Percentiles rank a stretch among this genome's conserved stretches.
Conservation (phyloP, 306 rosid species). For the Gillenia trifoliata region DNA sequence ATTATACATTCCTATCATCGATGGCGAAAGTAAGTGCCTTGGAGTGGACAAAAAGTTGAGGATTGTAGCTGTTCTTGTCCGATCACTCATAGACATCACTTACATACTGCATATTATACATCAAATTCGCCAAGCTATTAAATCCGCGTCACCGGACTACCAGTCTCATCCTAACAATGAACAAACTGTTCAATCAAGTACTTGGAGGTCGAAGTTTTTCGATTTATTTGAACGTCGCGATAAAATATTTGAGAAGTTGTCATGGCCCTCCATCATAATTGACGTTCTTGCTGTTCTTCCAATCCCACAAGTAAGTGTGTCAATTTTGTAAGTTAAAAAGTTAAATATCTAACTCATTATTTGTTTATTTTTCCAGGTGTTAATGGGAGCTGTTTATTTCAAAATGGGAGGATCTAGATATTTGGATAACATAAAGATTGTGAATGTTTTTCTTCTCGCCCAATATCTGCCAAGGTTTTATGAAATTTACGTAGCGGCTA, state of each 20-base stretch:
- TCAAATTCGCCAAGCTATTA: not conserved
- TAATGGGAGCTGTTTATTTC: not conserved
- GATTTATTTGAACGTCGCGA: not conserved
- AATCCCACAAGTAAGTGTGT: constrained; percentile 8
- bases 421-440: not conserved
- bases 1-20: not conserved
- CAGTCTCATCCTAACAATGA: not conserved
- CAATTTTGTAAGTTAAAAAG: too few species aligned
- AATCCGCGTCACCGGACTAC: not conserved
- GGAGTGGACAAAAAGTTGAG: not conserved
- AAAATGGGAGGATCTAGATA: not conserved
- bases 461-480: constrained; percentile 16
- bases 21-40: not conserved
- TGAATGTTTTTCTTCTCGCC: not conserved
- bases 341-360: not conserved
- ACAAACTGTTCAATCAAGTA: not conserved
- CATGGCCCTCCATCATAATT: not conserved
- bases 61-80: not conserved
- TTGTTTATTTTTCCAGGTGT: constrained; percentile 1
- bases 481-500: constrained; percentile 8
- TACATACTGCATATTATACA: not conserved
- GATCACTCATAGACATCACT: not conserved
- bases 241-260: not conserved
- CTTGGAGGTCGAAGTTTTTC: not conserved
- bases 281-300: constrained; percentile 11